Evolutionary conservation across 208 protist species (phyloP), one percentile per base, ranked within the genome.

Genomic region (Tritrichomonas musculus): DNA sequence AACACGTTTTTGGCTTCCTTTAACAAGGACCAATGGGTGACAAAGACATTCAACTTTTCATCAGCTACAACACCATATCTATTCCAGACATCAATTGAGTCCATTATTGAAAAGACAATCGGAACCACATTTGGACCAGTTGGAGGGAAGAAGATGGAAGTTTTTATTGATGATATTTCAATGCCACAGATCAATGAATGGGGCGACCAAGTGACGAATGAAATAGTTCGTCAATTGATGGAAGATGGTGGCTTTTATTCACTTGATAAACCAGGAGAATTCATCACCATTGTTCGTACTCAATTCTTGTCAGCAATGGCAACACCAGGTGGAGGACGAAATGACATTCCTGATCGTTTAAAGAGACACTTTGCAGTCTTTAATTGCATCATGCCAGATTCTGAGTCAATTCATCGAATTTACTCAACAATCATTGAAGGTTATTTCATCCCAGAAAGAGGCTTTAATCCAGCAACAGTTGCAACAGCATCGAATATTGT

Each of bases 291-390:
- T 53, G 96, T 97, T 93, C 97, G 98, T 41, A 94, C 99, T 64
- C 96, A 98, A 44, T 99, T 97, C 95, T 97, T 99, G 94, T 97
- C 97, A 5, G 98, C 98, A 92, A 99, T 99, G 98, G 97, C 96
- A 47, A 97, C 98, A 95, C 98, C 98, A 44, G 97, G 98, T 36
- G 98, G 98, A 73, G 98, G 98, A 93, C 97, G 98, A 95, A 99
- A 99, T 95, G 98, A 99, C 94, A 99, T 99, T 94, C 98, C 98
- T n/a, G 97, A 98, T 94, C 96, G 98, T 66, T 96, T 99, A 53
- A 99, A 99, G 96, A 95, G 98, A 66, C 98, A 99, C 96, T 96
- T 96, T 82, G 96, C 96, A 95, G 94, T 98, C 80, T 97, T 99
- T 96, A 98, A 98, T 95, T 97, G 99, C 92, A 98, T 98, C n/a